Evolutionary conservation across 768 basidiomycete species (phyloP).

Genomic region (Lactarius psammicola): DNA sequence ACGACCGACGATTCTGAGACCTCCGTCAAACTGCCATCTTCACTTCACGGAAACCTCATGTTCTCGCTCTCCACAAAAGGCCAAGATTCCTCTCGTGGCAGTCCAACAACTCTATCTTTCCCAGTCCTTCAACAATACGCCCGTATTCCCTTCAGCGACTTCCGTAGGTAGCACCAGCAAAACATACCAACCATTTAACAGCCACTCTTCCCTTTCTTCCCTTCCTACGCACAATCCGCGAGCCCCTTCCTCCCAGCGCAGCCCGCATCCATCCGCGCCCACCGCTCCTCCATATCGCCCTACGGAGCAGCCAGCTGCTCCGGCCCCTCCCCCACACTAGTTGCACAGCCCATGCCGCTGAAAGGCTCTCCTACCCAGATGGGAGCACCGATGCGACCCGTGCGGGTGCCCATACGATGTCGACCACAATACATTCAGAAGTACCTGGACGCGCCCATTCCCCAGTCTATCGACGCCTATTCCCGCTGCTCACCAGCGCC

Average conservation of each 20-base stretch:
- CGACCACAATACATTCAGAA: constrained; percentile 78
- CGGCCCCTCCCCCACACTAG: constrained; percentile 30
- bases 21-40: too few species aligned
- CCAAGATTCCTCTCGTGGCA: constrained; percentile 25
- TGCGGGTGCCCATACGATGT: constrained; percentile 80
- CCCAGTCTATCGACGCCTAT: constrained; percentile 28
- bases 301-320: constrained; percentile 5
- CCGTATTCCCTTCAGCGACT: constrained; percentile 8
- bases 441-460: constrained; percentile 73
- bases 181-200: constrained; percentile 19
- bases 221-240: constrained; percentile 28
- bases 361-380: constrained; percentile 71
- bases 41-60: constrained; percentile 81
- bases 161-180: neutral
- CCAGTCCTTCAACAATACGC: constrained; percentile 19
- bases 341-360: constrained; percentile 40
- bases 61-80: constrained; percentile 48
- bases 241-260: constrained; percentile 30
- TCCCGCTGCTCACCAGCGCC: constrained; percentile 53
- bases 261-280: constrained; percentile 11
- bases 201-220: constrained; percentile 21
- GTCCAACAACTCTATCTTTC: constrained; percentile 27
- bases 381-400: constrained; percentile 78
- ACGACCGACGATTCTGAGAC: too few species aligned
- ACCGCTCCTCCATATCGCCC: constrained; percentile 6